Conservation (phyloP, 371 early-diverging fungal species). For the Zopfochytrium polystomum region DNA sequence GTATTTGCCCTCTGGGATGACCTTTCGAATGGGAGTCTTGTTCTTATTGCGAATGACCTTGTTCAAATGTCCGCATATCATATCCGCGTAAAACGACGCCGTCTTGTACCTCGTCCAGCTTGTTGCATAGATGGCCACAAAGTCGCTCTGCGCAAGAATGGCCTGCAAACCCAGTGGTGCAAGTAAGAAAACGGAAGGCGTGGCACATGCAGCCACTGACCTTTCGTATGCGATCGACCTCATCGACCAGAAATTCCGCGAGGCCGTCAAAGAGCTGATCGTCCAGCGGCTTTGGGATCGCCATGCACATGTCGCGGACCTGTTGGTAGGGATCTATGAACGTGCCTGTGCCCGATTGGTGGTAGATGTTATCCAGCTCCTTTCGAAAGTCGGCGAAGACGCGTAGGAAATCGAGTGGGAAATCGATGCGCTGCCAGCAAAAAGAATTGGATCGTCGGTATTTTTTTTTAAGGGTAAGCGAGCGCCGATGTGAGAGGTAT, state of each 20-base stretch:
- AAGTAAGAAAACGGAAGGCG: neutral
- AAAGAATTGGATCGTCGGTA: no score
- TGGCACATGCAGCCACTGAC: neutral
- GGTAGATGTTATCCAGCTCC: neutral
- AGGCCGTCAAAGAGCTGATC: conserved; percentile 69
- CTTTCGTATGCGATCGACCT: conserved; percentile 8
- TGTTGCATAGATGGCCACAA: conserved; percentile 67
- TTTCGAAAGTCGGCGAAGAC: neutral
- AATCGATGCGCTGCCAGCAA: no score
- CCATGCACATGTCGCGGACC: conserved; percentile 73
- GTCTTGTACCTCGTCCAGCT: conserved; percentile 69
- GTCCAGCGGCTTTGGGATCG: conserved; percentile 67
- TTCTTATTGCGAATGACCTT: conserved; percentile 41
- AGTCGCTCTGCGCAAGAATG: conserved; percentile 62
- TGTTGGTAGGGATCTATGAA: conserved; percentile 71
- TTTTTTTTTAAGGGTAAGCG: no score
- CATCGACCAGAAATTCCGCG: conserved; percentile 20
- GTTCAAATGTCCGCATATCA: conserved; percentile 75
- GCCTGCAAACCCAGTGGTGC: conserved; percentile 2
- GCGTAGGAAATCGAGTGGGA: neutral
- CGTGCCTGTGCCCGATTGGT: neutral
- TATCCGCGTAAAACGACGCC: conserved; percentile 63
- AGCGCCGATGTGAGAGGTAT: no score
- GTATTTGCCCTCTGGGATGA: conserved; percentile 35
- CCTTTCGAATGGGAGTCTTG: conserved; percentile 20